Conservation (phyloP, 768 basidiomycete genomes). For the Hortiboletus campestris region DNA sequence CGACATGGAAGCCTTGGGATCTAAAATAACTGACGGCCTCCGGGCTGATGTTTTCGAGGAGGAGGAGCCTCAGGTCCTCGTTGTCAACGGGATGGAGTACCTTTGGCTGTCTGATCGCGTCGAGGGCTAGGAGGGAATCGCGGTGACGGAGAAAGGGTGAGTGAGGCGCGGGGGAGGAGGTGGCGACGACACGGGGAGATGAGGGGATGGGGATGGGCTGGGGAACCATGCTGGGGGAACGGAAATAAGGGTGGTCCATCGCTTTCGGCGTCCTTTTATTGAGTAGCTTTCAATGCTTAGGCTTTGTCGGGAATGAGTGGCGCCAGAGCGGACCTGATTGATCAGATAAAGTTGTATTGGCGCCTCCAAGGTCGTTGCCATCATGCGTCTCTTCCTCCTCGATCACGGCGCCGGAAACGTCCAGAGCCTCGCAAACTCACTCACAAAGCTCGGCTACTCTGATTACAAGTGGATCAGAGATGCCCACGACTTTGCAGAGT, state of each 20-base stretch:
- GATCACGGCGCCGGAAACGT: conserved; percentile 98
- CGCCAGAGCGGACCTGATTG: not conserved
- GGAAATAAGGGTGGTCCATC: conserved; percentile 17
- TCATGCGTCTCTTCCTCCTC: conserved; percentile 76
- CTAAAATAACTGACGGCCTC: conserved; percentile 82
- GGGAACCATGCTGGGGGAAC: conserved; percentile 39
- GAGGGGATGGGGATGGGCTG: conserved; percentile 45
- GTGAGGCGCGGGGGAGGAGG: conserved; percentile 53
- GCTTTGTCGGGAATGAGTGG: not conserved
- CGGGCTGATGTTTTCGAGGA: conserved; percentile 94
- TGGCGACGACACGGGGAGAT: conserved; percentile 38
- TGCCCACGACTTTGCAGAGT: conserved; percentile 74
- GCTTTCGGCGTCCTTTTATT: conserved; percentile 9
- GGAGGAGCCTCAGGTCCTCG: conserved; percentile 73
- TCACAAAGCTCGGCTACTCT: conserved; percentile 76
- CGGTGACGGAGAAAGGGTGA: conserved; percentile 39
- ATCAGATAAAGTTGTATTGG: not conserved
- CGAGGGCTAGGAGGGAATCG: conserved; percentile 33
- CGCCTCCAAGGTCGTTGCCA: not conserved
- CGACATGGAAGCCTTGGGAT: conserved; percentile 86
- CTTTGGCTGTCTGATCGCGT: conserved; percentile 53
- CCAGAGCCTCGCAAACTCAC: conserved; percentile 89
- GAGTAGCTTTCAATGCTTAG: too few species aligned
- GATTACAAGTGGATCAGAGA: conserved; percentile 83
- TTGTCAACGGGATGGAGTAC: conserved; percentile 83